These are phyloP conservation scores for Hemerocallis citrina DNA, from an alignment of 106 monocot species.

Conservation along the genomic window DNA sequence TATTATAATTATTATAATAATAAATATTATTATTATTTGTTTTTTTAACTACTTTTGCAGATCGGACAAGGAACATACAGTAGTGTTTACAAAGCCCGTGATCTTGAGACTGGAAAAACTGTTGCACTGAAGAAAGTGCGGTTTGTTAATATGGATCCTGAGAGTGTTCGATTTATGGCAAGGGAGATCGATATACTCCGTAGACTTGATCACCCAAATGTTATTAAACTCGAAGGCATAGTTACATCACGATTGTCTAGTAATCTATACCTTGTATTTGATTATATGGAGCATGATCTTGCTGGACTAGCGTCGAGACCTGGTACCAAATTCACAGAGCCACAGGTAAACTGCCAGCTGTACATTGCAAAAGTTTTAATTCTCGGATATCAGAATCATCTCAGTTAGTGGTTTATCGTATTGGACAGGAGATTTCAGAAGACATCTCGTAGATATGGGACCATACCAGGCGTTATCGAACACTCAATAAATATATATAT, in stretches of 20 bases:
- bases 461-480: too few relatives aligned
- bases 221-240: constrained; percentile 65
- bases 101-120: constrained; percentile 60
- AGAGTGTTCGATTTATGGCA: constrained; percentile 70
- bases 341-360: constrained; percentile 27
- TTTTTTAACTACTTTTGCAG: constrained; percentile 16
- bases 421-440: too few relatives aligned
- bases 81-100: constrained; percentile 59
- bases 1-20: not conserved
- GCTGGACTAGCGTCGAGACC: constrained; percentile 48
- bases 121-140: constrained; percentile 71
- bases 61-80: constrained; percentile 83
- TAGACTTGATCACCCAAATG: constrained; percentile 62
- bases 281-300: constrained; percentile 80
- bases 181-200: constrained; percentile 62
- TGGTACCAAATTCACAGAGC: constrained; percentile 53
- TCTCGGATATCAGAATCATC: too few relatives aligned
- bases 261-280: constrained; percentile 57
- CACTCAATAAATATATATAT: too few relatives aligned
- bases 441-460: too few relatives aligned
- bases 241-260: constrained; percentile 48
- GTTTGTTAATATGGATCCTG: constrained; percentile 65
- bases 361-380: not conserved
- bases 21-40: too few relatives aligned
- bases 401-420: too few relatives aligned